Evolutionary conservation across 192 early-diverging fungal genomes (phyloP).

Genomic region (Backusella parvicylindrica): DNA sequence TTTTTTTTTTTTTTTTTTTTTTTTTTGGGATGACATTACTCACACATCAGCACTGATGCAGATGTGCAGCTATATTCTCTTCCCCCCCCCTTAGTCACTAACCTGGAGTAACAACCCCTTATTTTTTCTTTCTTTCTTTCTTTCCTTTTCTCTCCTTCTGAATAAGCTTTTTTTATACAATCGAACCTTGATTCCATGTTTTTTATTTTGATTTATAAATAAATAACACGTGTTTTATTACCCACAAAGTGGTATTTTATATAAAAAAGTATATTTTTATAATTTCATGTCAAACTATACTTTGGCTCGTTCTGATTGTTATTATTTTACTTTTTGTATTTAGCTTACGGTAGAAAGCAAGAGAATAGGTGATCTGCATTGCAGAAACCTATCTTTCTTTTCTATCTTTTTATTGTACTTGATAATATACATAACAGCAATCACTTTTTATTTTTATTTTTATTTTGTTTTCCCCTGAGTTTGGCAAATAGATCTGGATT

Average conservation of each 20-base stretch:
- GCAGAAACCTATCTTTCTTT: not conserved
- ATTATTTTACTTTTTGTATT: not conserved
- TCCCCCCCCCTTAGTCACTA: not conserved
- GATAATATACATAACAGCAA: too few species aligned
- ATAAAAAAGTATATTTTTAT: not conserved
- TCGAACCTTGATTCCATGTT: not conserved
- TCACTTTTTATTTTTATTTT: not conserved
- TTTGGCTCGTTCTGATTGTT: not conserved
- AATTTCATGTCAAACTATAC: not conserved
- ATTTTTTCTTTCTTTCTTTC: not conserved
- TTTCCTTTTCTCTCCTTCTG: not conserved
- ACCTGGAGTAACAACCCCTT: not conserved
- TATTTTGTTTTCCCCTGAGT: not conserved
- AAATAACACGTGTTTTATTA: constrained; percentile 1
- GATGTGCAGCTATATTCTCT: not conserved
- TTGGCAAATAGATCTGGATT: not conserved
- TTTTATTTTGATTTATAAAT: not conserved
- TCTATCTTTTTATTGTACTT: not conserved
- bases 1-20: not conserved
- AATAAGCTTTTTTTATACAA: not conserved
- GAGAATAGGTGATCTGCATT: not conserved
- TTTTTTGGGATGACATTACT: not conserved
- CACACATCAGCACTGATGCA: not conserved
- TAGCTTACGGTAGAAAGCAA: not conserved
- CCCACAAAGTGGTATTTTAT: not conserved